Conservation (phyloP, 2,329 filamentous ascomycete species). For the Diplodia mutila region DNA sequence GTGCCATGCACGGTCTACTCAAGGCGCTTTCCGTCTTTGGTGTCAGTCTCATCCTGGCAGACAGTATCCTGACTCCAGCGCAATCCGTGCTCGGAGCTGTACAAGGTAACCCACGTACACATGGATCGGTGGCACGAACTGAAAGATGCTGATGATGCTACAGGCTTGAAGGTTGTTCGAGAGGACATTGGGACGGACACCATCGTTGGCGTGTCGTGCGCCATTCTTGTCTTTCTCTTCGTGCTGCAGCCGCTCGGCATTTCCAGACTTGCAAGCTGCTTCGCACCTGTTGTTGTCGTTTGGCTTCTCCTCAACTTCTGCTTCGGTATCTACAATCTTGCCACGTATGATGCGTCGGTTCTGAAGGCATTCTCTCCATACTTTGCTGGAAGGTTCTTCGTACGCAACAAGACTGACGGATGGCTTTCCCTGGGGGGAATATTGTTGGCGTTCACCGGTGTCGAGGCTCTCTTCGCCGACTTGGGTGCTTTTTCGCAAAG, state of each 20-base stretch:
- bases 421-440: slow-evolving; percentile 71
- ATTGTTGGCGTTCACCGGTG: slow-evolving; percentile 72
- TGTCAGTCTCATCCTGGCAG: slow-evolving; percentile 68
- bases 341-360: slow-evolving; percentile 52
- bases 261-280: slow-evolving; percentile 60
- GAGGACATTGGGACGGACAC: slow-evolving; percentile 58
- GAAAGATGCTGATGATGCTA: background rate
- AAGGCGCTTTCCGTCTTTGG: slow-evolving; percentile 67
- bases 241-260: slow-evolving; percentile 67
- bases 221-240: slow-evolving; percentile 67
- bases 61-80: slow-evolving; percentile 70
- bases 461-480: slow-evolving; percentile 80
- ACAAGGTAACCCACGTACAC: slow-evolving; percentile 52
- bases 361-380: slow-evolving; percentile 58
- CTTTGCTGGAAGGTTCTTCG: slow-evolving; percentile 64
- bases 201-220: slow-evolving; percentile 66
- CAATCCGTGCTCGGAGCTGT: slow-evolving; percentile 72
- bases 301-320: slow-evolving; percentile 68
- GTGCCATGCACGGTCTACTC: slow-evolving; percentile 56
- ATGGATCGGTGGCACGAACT: background rate
- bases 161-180: slow-evolving; percentile 57
- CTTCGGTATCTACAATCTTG: slow-evolving; percentile 65
- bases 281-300: slow-evolving; percentile 68
- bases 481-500: slow-evolving; percentile 69
- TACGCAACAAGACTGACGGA: slow-evolving; percentile 61